Evolutionary conservation across 805 yeast species (phyloP), one percentile per base, ranked within the genome.

Genomic region (Ogataea allantospora): DNA sequence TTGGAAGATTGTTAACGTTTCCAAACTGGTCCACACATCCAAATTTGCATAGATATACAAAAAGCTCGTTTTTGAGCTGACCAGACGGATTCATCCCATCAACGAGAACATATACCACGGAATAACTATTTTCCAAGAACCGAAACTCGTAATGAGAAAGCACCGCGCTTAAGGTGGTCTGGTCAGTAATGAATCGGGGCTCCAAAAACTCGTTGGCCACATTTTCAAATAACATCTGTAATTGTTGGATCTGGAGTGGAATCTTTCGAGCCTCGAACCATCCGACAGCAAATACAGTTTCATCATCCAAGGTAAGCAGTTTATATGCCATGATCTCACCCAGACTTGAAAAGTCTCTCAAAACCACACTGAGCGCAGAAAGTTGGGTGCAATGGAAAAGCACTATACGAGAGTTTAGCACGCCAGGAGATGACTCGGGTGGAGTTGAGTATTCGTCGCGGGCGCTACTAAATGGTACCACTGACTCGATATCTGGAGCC

Each of bases 251-350:
- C 7, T 54, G 53, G 4, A 38, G 21, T 4, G 42, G n/a, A 10
- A 58, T 44, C 26, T 48, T 47, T 16, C 57, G 42, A 7, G 52
- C 29, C 28, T 59, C 63, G 42, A 44, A 60, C 64, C 64, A 60
- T 2, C 60, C 63, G 29, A 58, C 48, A 2, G 42, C 47, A n/a
- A 50, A 33, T 7, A 38, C 30, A 2, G 23, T 15, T 9, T 27
- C 38, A 3, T 38, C 23, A 5, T 18, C 17, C 5, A 48, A 8
- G 4, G 20, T 27, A 13, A 48, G 28, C 8, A 30, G 40, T 23
- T 43, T 48, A 25, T 41, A 45, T 5, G 46, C 49, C 20, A 46
- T 17, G 19, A 48, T 42, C 30, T 48, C 50, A 6, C 42, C 42
- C 3, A 35, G 19, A 24, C 35, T 40, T 12, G 43, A 34, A 15